phyloP scores from a whole-genome alignment of 768 basidiomycete genomes.

The Termitomyces heimii region DNA sequence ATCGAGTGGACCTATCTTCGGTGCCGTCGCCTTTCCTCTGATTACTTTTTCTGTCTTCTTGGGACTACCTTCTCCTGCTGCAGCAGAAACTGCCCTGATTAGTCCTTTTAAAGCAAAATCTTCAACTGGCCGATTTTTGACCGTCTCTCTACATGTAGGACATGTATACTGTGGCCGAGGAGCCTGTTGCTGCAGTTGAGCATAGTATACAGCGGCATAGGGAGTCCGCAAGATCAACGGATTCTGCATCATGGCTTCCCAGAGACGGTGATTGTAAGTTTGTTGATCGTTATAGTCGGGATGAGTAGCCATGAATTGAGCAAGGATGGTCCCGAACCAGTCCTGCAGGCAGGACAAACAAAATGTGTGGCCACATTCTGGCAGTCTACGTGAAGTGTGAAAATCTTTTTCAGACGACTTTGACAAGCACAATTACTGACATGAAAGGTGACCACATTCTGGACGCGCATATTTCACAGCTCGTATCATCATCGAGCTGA shows the following conservation, averaged over 20 bases:
- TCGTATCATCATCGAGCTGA: constrained; percentile 45
- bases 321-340: constrained; percentile 44
- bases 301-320: constrained; percentile 39
- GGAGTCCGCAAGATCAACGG: constrained; percentile 21
- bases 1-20: constrained; percentile 34
- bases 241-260: constrained; percentile 16
- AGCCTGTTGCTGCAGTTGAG: constrained; percentile 18
- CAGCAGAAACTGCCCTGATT: constrained; percentile 41
- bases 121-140: constrained; percentile 48
- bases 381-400: constrained; percentile 33
- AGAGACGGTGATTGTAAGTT: constrained; percentile 10
- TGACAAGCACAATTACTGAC: constrained; percentile 31
- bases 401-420: neutral
- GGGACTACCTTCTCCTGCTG: constrained; percentile 43
- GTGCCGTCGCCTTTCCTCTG: constrained; percentile 16
- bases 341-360: constrained; percentile 57
- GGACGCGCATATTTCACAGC: constrained; percentile 59
- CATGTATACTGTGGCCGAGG: constrained; percentile 56
- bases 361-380: constrained; percentile 66
- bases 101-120: constrained; percentile 57
- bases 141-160: constrained; percentile 54
- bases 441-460: constrained; percentile 64
- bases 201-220: constrained; percentile 20
- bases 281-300: constrained; percentile 37
- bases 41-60: constrained; percentile 15